These are phyloP conservation scores for Antitrichia curtipendula DNA, from an alignment of 225 moss, liverwort and hornwort species.

Conservation along the genomic window DNA sequence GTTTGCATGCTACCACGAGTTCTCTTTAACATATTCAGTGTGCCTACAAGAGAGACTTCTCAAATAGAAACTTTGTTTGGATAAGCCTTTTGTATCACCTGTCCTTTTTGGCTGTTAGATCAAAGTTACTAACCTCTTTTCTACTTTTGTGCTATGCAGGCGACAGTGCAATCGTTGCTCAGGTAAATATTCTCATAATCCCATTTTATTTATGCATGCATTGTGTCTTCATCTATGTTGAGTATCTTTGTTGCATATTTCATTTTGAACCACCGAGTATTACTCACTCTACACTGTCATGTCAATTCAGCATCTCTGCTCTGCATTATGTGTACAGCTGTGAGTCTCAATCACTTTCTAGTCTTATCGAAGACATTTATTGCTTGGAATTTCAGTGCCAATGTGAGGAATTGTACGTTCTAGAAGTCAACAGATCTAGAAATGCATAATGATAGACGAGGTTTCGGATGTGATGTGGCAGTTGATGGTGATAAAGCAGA, in stretches of 20 bases:
- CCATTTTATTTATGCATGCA: background rate
- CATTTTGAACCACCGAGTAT: background rate
- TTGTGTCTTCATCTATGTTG: background rate
- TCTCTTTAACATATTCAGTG: background rate
- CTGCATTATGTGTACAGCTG: background rate
- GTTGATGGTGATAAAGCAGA: conserved; percentile 29
- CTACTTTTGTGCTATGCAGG: conserved; percentile 16
- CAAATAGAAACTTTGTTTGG: background rate
- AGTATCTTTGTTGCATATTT: background rate
- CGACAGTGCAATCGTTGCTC: conserved; percentile 48
- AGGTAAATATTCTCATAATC: conserved; percentile 11
- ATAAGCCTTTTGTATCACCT: background rate
- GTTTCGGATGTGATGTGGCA: conserved; percentile 16
- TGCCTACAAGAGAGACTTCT: background rate
- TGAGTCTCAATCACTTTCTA: background rate
- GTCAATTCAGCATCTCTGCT: background rate
- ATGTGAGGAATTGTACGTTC: background rate
- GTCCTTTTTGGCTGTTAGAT: background rate
- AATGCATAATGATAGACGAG: background rate
- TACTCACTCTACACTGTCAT: background rate
- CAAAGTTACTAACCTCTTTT: background rate
- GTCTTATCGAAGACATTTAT: background rate
- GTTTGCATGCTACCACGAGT: background rate
- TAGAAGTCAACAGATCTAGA: background rate
- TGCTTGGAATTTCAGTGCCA: background rate